Evolutionary conservation across 2,329 filamentous ascomycete species (phyloP), one percentile per base, ranked within the genome.

Genomic region (Curvularia spicifera): DNA sequence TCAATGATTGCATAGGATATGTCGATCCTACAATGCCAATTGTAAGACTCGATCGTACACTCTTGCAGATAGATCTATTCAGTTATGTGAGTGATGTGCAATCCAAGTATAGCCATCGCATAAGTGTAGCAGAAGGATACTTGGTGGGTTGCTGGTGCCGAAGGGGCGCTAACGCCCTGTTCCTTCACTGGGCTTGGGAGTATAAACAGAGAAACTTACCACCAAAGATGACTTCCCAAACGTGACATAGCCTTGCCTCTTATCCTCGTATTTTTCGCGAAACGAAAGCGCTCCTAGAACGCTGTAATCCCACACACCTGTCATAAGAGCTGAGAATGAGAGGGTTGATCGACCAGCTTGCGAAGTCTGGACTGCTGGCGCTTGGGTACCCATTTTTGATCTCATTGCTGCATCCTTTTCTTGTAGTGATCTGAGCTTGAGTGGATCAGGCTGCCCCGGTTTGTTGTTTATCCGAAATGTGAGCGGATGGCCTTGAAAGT

Each of bases 221-320:
- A 71, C 68, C 4, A 65, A 44, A 66, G 80, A 18, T 50, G 64
- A 57, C 70, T 78, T 49, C 26, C 71, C 68, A 60, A 81, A 74
- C 4, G 71, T 69, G 40, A 79, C 65, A 1, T 56, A 76, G 0
- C 80, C 83, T 42, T 71, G 44, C 57, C 71, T 57, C 69, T 70
- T 56, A 81, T 85, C 69, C 22, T 65, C 64, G 48, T 74, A 77
- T 54, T 82, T 78, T 2, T 75, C 66, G 4, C 76, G 69, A 60
- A 83, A 85, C 5, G 74, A 68, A 10, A 78, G 65, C 1, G 67
- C 61, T 4, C 66, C 64, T 1, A 49, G 39, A 5, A 33, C 54
- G 29, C 73, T 60, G 57, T 80, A 82, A 39, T 71, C 71, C 79
- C 80, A 83, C 1, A 78, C 64, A 4, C 83, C 76, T 9, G 81